phyloP scores from a whole-genome alignment of 1,139 yeast species.

The Blastobotrys ciferrii region DNA sequence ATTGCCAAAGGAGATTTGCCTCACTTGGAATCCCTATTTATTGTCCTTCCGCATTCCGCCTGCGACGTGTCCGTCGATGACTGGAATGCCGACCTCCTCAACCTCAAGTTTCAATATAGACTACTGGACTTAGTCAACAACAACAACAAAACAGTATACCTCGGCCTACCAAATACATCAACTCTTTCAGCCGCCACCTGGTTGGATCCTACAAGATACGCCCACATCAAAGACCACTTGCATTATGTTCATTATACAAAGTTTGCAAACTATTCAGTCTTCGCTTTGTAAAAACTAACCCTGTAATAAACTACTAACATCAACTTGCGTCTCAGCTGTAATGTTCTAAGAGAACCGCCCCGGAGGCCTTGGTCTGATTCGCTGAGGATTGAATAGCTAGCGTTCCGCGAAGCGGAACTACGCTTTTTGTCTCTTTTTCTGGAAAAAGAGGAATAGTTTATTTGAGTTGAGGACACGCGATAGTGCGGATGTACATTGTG shows the following conservation, averaged over 20 bases:
- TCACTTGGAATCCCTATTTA: slow-evolving; percentile 3
- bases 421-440: no score
- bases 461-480: no score
- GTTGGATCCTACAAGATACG: not conserved
- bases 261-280: slow-evolving; percentile 7
- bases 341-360: no score
- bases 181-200: not conserved
- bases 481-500: no score
- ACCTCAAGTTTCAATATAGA: slow-evolving; percentile 5
- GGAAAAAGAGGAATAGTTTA: no score
- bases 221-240: slow-evolving; percentile 6
- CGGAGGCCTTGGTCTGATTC: no score
- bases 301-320: not conserved
- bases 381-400: no score
- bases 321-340: no score
- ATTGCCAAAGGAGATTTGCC: slow-evolving; percentile 2
- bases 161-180: not conserved
- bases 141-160: not conserved
- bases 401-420: no score
- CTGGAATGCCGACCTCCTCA: slow-evolving; percentile 3
- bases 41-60: slow-evolving; percentile 5
- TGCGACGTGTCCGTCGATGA: not conserved
- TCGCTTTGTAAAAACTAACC: not conserved
- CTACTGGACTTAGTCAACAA: not conserved
- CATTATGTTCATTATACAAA: slow-evolving; percentile 5